phyloP scores from a whole-genome alignment of 305 asterid species.

The Fraxinus sp. region DNA sequence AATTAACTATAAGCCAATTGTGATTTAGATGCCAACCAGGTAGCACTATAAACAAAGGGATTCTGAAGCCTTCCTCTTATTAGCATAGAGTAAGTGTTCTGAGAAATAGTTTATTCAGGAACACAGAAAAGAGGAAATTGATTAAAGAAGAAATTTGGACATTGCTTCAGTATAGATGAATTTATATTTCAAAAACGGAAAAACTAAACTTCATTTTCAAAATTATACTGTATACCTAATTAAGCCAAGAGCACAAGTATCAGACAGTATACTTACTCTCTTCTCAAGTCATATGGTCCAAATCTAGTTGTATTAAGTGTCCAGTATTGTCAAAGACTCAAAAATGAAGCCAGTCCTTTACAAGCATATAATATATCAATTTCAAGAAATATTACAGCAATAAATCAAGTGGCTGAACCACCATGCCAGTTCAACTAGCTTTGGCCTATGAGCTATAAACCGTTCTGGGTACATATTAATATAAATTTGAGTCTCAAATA shows the following conservation, averaged over 20 bases:
- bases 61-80: not conserved
- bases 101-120: not conserved
- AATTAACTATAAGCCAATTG: not conserved
- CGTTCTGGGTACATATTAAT: not conserved
- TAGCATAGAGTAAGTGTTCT: not conserved
- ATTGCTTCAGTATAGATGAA: not conserved
- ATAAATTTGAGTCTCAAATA: conserved; percentile 15
- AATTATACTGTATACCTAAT: not conserved
- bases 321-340: not conserved
- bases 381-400: not conserved
- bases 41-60: not conserved
- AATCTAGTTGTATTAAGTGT: not conserved
- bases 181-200: not conserved
- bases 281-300: not conserved
- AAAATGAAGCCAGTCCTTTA: not conserved
- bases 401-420: not conserved
- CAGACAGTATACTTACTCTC: not conserved
- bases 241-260: not conserved
- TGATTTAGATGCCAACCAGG: not conserved
- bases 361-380: not conserved
- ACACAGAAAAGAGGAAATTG: not conserved
- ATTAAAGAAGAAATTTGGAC: not conserved
- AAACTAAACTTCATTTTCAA: conserved; percentile 1
- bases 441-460: not conserved
- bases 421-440: not conserved